These are phyloP conservation scores for Apiotrichum sp. DNA, from an alignment of 1,284 basidiomycete species.

Conservation along the genomic window DNA sequence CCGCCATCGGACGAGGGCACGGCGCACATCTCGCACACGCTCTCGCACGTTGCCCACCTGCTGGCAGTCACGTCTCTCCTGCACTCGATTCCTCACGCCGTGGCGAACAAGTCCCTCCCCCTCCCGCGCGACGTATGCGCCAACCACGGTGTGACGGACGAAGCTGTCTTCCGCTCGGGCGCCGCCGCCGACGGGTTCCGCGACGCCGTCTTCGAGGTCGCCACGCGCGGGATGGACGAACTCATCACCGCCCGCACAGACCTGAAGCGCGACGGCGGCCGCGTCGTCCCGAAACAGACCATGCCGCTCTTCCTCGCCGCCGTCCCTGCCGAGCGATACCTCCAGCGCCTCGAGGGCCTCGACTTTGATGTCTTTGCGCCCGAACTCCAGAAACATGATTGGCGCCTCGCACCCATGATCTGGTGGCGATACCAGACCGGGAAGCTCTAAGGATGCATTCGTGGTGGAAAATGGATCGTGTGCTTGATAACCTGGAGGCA, in stretches of 20 bases:
- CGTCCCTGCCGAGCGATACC: conserved; percentile 67
- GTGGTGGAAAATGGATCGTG: no score
- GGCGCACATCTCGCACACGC: conserved; percentile 64
- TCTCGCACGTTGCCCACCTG: conserved; percentile 49
- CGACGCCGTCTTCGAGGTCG: conserved; percentile 79
- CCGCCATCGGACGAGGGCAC: conserved; percentile 54
- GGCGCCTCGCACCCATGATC: conserved; percentile 78
- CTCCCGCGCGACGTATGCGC: conserved; percentile 80
- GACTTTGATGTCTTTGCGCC: conserved; percentile 80
- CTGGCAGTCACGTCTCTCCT: conserved; percentile 55
- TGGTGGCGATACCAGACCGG: conserved; percentile 59
- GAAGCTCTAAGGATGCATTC: conserved; percentile 31
- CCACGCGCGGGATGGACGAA: conserved; percentile 85
- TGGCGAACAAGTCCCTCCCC: conserved; percentile 61
- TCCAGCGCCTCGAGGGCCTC: conserved; percentile 65
- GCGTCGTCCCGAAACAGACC: conserved; percentile 56
- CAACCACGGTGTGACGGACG: conserved; percentile 72
- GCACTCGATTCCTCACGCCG: conserved; percentile 69
- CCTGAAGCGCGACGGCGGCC: conserved; percentile 60
- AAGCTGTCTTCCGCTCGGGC: conserved; percentile 73
- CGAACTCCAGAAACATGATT: conserved; percentile 65
- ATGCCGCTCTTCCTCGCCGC: conserved; percentile 73
- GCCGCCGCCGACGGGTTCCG: conserved; percentile 52
- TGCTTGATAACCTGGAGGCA: no score
- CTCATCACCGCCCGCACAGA: conserved; percentile 73